Percentiles rank a stretch among this genome's conserved stretches.
phyloP scores from a whole-genome alignment of 148 eudicot genomes.

The Fagopyrum homotropicum region DNA sequence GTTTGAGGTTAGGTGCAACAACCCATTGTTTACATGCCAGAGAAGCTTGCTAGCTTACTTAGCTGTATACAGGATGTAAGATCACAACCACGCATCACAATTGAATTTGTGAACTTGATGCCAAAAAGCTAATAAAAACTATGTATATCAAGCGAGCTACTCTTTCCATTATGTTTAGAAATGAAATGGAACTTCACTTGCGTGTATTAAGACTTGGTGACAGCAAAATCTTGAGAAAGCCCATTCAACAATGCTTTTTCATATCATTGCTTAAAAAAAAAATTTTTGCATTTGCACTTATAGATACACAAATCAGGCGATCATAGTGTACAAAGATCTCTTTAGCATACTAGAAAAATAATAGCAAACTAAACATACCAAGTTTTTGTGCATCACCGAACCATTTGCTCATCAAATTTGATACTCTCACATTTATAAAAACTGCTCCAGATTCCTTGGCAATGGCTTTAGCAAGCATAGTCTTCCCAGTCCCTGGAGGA shows the following conservation, averaged over 20 bases:
- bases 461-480: slow-evolving; percentile 99
- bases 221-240: background rate
- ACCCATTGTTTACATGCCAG: background rate
- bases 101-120: background rate
- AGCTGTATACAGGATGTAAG: background rate
- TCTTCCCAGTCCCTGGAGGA: slow-evolving; percentile 98
- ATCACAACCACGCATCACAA: background rate
- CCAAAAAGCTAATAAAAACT: background rate
- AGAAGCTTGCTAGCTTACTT: too few species aligned
- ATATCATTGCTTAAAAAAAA: background rate
- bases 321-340: background rate
- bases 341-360: background rate
- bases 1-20: background rate
- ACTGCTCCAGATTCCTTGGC: slow-evolving; percentile 98
- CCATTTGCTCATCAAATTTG: slow-evolving; percentile 97
- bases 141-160: too few species aligned
- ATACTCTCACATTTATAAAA: slow-evolving; percentile 80
- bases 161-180: background rate
- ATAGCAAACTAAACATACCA: slow-evolving; percentile 39
- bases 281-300: background rate
- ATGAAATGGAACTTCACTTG: background rate
- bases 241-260: background rate
- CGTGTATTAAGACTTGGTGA: background rate
- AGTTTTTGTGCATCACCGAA: slow-evolving; percentile 98
- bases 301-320: background rate